Percentiles rank a stretch among this genome's conserved stretches.
Evolutionary conservation across 305 asterid genomes (phyloP).

Genomic region (Fraxinus platypoda): DNA sequence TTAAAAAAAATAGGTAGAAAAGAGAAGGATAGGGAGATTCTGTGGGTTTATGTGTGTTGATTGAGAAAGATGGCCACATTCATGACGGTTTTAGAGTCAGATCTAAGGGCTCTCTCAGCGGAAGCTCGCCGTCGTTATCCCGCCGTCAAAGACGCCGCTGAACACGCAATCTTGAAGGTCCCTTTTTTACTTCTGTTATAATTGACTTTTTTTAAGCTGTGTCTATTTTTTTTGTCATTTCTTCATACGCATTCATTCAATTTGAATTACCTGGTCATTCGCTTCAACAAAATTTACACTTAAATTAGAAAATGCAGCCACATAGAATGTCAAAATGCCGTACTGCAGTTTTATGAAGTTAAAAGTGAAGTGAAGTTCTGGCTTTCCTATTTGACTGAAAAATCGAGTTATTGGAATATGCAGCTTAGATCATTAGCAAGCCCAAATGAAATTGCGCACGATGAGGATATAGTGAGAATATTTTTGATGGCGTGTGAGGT

Average conservation of each 20-base stretch:
- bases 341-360: background rate
- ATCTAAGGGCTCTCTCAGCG: slow-evolving; percentile 92
- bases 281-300: background rate
- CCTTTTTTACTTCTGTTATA: background rate
- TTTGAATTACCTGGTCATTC: background rate
- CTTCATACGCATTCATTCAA: background rate
- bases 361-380: background rate
- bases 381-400: slow-evolving; percentile 22
- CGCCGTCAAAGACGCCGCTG: slow-evolving; percentile 96
- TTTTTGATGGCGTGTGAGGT: slow-evolving; percentile 98
- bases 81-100: slow-evolving; percentile 90
- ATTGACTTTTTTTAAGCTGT: background rate
- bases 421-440: slow-evolving; percentile 89
- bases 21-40: background rate
- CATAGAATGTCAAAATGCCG: background rate
- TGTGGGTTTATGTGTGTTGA: slow-evolving; percentile 11
- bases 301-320: slow-evolving; percentile 8
- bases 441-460: slow-evolving; percentile 80
- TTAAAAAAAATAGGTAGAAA: background rate
- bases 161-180: slow-evolving; percentile 92
- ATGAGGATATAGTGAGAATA: slow-evolving; percentile 80
- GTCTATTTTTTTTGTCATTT: background rate
- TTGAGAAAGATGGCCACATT: slow-evolving; percentile 70
- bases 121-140: slow-evolving; percentile 99
- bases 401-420: slow-evolving; percentile 28